Conservation (phyloP, 108 stramenopile species). For the Cyclostephanos tholiformis region DNA sequence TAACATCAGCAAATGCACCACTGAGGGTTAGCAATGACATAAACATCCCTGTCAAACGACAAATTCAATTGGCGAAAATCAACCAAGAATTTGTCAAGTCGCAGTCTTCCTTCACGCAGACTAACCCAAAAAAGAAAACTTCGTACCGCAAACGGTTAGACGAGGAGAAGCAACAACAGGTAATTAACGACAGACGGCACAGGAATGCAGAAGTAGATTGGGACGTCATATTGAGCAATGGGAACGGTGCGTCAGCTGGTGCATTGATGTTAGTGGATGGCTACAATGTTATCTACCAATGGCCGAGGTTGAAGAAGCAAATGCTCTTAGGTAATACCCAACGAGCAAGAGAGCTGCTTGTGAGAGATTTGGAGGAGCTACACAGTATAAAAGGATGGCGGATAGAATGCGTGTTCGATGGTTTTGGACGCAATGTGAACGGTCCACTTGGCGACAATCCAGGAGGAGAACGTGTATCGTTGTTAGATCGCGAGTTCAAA, state of each 20-base stretch:
- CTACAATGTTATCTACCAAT: slow-evolving; percentile 87
- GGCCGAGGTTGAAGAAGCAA: slow-evolving; percentile 82
- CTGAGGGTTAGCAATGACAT: slow-evolving; percentile 70
- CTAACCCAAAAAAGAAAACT: slow-evolving; percentile 54
- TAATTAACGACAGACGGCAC: slow-evolving; percentile 53
- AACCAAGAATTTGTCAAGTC: slow-evolving; percentile 59
- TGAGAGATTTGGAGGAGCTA: slow-evolving; percentile 82
- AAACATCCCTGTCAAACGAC: slow-evolving; percentile 75
- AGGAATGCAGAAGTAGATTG: slow-evolving; percentile 78
- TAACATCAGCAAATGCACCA: slow-evolving; percentile 29
- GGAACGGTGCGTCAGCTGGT: slow-evolving; percentile 57
- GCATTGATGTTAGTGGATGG: slow-evolving; percentile 86
- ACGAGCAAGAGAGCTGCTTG: slow-evolving; percentile 63
- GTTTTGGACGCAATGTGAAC: slow-evolving; percentile 49
- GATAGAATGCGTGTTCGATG: slow-evolving; percentile 88
- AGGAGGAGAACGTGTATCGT: slow-evolving; percentile 36
- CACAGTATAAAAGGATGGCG: slow-evolving; percentile 74
- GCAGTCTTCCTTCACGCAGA: slow-evolving; percentile 62
- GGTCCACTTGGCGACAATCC: slow-evolving; percentile 60
- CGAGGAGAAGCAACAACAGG: slow-evolving; percentile 71
- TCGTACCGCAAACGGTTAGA: slow-evolving; percentile 61
- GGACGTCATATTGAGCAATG: slow-evolving; percentile 72
- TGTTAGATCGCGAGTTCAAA: slow-evolving; percentile 35
- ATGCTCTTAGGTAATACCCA: slow-evolving; percentile 69
- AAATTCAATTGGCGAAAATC: slow-evolving; percentile 69